phyloP scores from a whole-genome alignment of 805 yeast species.

The Lachancea mirantina region DNA sequence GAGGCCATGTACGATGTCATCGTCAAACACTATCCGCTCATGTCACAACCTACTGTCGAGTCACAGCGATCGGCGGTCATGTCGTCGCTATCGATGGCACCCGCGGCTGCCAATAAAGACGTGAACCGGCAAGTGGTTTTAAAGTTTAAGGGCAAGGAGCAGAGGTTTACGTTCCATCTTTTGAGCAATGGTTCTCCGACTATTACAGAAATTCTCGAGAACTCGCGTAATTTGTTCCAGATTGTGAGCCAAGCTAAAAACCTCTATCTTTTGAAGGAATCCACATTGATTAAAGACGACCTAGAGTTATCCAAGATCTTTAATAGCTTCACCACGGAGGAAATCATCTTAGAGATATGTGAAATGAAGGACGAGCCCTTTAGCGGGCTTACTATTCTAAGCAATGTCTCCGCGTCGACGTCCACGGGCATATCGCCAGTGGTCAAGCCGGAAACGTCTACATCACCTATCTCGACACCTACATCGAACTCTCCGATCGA shows the following conservation, averaged over 20 bases:
- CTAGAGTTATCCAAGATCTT: constrained; percentile 43
- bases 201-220: constrained; percentile 64
- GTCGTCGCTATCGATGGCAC: constrained; percentile 30
- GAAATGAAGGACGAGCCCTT: constrained; percentile 10
- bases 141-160: constrained; percentile 44
- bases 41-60: constrained; percentile 8
- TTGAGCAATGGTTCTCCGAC: constrained; percentile 75
- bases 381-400: constrained; percentile 25
- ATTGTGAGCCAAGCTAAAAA: constrained; percentile 26
- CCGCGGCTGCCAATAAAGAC: constrained; percentile 32
- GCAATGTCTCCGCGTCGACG: constrained; percentile 23
- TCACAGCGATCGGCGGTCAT: constrained; percentile 15
- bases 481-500: not conserved
- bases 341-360: constrained; percentile 37
- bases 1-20: constrained; percentile 60
- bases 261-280: constrained; percentile 18
- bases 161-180: constrained; percentile 61
- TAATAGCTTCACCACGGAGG: constrained; percentile 27
- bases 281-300: constrained; percentile 35
- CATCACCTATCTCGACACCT: not conserved
- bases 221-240: constrained; percentile 68
- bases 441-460: not conserved
- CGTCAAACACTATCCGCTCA: constrained; percentile 56
- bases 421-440: not conserved
- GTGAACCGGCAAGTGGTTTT: constrained; percentile 37